Evolutionary conservation across 2,329 filamentous ascomycete genomes (phyloP).

Genomic region (Pseudogymnoascus sp.): DNA sequence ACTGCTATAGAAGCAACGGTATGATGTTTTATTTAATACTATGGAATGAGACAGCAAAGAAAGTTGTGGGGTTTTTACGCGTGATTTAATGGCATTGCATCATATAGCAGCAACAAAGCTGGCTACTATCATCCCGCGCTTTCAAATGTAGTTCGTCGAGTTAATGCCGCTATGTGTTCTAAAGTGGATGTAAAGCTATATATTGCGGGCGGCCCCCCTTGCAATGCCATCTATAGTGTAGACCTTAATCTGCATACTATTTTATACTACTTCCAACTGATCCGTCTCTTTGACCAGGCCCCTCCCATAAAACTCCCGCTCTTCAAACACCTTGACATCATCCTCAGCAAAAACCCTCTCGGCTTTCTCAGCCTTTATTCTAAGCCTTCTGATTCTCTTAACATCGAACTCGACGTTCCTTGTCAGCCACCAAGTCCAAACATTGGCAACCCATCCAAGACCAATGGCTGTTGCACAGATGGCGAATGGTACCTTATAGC

Average conservation of each 20-base stretch:
- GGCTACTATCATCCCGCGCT: background rate
- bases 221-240: background rate
- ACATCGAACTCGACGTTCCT: conserved; percentile 34
- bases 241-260: background rate
- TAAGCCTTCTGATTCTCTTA: conserved; percentile 23
- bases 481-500: conserved; percentile 31
- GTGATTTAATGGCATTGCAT: background rate
- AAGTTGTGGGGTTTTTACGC: background rate
- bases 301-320: conserved; percentile 17
- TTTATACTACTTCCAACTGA: background rate
- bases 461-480: conserved; percentile 31
- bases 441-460: conserved; percentile 29
- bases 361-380: conserved; percentile 24
- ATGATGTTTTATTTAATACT: background rate
- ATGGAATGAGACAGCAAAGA: background rate
- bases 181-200: background rate
- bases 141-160: background rate
- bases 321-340: conserved; percentile 24
- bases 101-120: background rate
- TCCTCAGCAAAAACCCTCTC: conserved; percentile 25
- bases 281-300: background rate
- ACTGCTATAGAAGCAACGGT: background rate
- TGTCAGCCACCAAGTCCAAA: conserved; percentile 36
- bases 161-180: background rate
- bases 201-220: background rate